phyloP scores from a whole-genome alignment of 441 rosid genomes.

The Gossypium trilobum region DNA sequence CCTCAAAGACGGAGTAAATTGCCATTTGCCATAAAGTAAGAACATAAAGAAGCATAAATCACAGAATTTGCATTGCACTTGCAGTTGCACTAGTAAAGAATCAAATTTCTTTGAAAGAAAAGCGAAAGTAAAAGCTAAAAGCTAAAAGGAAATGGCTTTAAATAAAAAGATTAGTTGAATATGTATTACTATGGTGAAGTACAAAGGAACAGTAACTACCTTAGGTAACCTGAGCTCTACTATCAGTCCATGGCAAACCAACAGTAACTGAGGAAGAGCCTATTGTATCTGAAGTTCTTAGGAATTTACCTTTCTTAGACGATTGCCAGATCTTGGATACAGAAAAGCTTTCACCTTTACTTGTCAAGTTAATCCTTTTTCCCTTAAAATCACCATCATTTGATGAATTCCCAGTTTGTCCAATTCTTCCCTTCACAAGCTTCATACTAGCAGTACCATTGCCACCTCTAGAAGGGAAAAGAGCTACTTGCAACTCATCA shows the following conservation, averaged over 20 bases:
- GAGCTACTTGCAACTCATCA: constrained; percentile 51
- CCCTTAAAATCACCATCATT: constrained; percentile 42
- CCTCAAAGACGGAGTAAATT: neutral
- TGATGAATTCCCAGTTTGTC: constrained; percentile 29
- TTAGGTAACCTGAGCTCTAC: constrained; percentile 34
- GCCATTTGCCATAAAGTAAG: constrained; percentile 3
- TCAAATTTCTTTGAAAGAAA: constrained; percentile 8
- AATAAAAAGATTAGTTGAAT: constrained; percentile 2
- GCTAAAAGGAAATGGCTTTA: constrained; percentile 12
- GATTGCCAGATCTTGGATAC: constrained; percentile 74
- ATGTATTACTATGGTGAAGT: neutral
- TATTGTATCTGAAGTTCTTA: constrained; percentile 34
- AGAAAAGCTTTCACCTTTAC: constrained; percentile 70
- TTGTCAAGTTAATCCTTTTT: constrained; percentile 47
- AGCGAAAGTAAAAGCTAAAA: constrained; percentile 8
- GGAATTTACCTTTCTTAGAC: constrained; percentile 52
- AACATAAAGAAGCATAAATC: constrained; percentile 11
- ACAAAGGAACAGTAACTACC: constrained; percentile 17
- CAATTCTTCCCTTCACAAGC: constrained; percentile 36
- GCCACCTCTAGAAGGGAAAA: constrained; percentile 25
- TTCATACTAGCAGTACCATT: constrained; percentile 27
- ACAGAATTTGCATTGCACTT: constrained; percentile 6
- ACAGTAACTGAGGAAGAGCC: constrained; percentile 24
- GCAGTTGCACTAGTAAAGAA: constrained; percentile 10
- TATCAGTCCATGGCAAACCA: constrained; percentile 36